Conservation (phyloP, 2,329 filamentous ascomycete genomes). For the Xylaria sp. region DNA sequence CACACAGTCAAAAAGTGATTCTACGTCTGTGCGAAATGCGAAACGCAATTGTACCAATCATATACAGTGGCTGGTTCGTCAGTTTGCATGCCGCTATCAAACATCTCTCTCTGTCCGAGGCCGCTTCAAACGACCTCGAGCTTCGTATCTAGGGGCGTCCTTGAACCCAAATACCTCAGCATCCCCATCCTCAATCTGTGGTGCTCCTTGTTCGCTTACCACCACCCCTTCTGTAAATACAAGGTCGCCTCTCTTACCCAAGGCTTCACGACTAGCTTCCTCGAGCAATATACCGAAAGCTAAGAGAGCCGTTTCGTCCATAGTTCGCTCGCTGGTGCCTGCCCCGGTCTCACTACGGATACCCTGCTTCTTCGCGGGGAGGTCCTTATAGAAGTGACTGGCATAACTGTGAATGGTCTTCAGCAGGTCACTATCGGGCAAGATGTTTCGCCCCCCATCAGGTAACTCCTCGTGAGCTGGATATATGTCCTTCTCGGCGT, state of each 20-base stretch:
- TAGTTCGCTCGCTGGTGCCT: constrained; percentile 65
- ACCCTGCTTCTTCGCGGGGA: constrained; percentile 41
- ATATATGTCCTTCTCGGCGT: constrained; percentile 77
- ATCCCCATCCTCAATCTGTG: constrained; percentile 26
- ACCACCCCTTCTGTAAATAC: constrained; percentile 72
- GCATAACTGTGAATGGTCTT: constrained; percentile 75
- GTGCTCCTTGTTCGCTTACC: constrained; percentile 33
- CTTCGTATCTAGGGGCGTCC: constrained; percentile 38
- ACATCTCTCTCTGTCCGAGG: constrained; percentile 11
- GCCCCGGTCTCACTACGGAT: constrained; percentile 7
- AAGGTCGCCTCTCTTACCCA: constrained; percentile 74
- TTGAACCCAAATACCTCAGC: constrained; percentile 42
- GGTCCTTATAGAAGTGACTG: constrained; percentile 70
- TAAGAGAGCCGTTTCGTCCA: constrained; percentile 82
- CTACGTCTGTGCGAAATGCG: constrained; percentile 22
- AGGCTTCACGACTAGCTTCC: constrained; percentile 69
- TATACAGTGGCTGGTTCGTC: background rate
- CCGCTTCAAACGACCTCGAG: constrained; percentile 26
- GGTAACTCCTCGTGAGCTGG: constrained; percentile 68
- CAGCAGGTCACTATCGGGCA: constrained; percentile 76
- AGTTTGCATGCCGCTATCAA: background rate
- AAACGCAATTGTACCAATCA: constrained; percentile 12
- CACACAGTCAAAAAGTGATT: background rate
- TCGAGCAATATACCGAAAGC: constrained; percentile 80
- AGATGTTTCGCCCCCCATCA: constrained; percentile 55